Base-by-base conservation (phyloP, 768 basidiomycete species). In the Agaricus subrufescens region DNA sequence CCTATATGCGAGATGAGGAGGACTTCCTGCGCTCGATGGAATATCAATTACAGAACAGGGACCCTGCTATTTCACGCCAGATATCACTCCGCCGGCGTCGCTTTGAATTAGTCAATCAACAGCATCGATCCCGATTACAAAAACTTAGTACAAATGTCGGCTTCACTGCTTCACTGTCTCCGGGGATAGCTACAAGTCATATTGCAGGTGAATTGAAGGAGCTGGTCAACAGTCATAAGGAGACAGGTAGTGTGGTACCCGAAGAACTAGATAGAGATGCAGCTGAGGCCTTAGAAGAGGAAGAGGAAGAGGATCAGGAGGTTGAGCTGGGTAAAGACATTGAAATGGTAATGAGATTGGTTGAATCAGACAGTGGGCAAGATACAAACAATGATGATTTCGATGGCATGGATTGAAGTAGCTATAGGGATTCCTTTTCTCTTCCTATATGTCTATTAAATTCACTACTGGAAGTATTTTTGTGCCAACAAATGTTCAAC, bases 1-100 rank as follows among this genome's bases (percentile, higher is more conserved):
- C 58, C 1, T 45, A 12, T 19, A 58, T 58, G 12, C 46, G 44
- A 19, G 52, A 50, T 42, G 58, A 58, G 29, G 31, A 58, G 14
- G 3, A 11, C 12, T 57, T 42, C 40, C 48, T 57, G 15, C 7
- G 3, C 25, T 37, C 49, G 4, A 50, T 37, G 49, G 49, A 50
- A 23, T 3, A 34, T 4, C 30, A 19, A 5, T 34, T 50, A 5
- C 1, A 3, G 23, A 10, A 8, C 5, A 15, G 19, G 9, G 2
- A 37, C 2, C 49, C 49, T n/a, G 11, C 15, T 5, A 12, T 50
- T 19, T 27, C 49, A 6, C 31, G 38, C 11, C 31, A 50, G 5
- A 23, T 50, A 3, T 23, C 30, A 2, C 29, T 50, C 31, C 34
- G 19, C 19, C 49, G 31, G 5, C 31, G 25, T 3, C 49, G 14